These are phyloP conservation scores for Huntiella savannae DNA, from an alignment of 2,329 filamentous ascomycete species.

Conservation along the genomic window DNA sequence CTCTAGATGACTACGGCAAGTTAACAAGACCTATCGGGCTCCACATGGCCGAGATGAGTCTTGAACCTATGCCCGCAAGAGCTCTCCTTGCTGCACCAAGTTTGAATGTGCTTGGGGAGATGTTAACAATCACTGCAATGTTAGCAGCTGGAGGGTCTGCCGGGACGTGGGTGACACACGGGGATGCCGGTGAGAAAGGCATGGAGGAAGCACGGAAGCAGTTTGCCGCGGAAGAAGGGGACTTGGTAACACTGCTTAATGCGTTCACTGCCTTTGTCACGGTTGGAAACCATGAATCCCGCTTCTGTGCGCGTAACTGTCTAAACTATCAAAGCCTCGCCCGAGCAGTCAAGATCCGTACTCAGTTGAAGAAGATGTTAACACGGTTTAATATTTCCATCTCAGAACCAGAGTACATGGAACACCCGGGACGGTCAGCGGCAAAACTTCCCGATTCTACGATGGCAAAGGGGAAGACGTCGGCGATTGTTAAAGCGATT, in stretches of 20 bases:
- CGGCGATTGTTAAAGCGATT: not conserved
- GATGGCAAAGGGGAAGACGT: not conserved
- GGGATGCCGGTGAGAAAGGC: constrained; percentile 56
- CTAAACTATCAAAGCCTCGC: constrained; percentile 74
- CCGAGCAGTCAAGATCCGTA: constrained; percentile 67
- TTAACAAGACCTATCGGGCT: constrained; percentile 74
- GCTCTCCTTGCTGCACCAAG: constrained; percentile 55
- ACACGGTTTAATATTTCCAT: constrained; percentile 63
- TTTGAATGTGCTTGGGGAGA: constrained; percentile 67
- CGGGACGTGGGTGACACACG: constrained; percentile 50
- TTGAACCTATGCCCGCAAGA: constrained; percentile 93
- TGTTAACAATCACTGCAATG: constrained; percentile 88
- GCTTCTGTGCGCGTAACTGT: constrained; percentile 73
- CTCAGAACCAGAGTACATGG: constrained; percentile 35
- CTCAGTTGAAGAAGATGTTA: constrained; percentile 70
- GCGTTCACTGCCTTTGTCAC: constrained; percentile 81
- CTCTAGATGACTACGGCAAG: constrained; percentile 75
- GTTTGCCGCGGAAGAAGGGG: constrained; percentile 84
- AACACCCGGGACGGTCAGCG: not conserved
- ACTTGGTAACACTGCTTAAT: constrained; percentile 82
- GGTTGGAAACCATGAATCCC: constrained; percentile 61
- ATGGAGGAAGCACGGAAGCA: constrained; percentile 57
- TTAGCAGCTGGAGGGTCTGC: constrained; percentile 52
- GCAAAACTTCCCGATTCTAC: not conserved
- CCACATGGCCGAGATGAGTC: constrained; percentile 79